These are phyloP conservation scores for Neurospora sublineolata DNA, from an alignment of 495 filamentous ascomycete genomes.

Conservation along the genomic window DNA sequence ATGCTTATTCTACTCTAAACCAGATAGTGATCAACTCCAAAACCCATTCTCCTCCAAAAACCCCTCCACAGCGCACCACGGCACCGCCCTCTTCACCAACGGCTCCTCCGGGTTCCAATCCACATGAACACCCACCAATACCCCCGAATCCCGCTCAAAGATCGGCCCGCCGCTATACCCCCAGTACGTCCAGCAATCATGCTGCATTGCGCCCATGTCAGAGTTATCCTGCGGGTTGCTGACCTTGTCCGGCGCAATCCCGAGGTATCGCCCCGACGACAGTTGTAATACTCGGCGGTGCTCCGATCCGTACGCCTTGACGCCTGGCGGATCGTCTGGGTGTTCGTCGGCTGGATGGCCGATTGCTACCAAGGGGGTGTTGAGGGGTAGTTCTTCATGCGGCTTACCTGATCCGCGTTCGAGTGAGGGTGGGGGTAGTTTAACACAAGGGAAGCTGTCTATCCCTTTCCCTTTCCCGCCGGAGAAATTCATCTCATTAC, in stretches of 20 bases:
- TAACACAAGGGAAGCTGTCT: neutral
- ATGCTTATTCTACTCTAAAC: neutral
- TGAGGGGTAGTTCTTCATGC: neutral
- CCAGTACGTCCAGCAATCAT: slow-evolving; percentile 46
- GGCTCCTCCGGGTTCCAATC: slow-evolving; percentile 35
- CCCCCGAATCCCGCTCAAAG: slow-evolving; percentile 17
- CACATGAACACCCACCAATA: slow-evolving; percentile 34
- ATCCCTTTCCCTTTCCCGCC: no score
- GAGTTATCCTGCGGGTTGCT: slow-evolving; percentile 34
- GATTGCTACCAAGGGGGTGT: slow-evolving; percentile 18
- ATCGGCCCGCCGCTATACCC: slow-evolving; percentile 38
- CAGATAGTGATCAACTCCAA: neutral
- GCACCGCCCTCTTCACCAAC: slow-evolving; percentile 34
- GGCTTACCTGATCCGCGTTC: neutral
- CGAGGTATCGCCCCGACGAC: slow-evolving; percentile 25
- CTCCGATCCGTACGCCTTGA: slow-evolving; percentile 25
- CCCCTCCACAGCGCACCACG: slow-evolving; percentile 21
- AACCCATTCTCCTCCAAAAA: slow-evolving; percentile 15
- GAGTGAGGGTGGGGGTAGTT: neutral
- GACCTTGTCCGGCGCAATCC: slow-evolving; percentile 17
- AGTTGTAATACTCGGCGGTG: slow-evolving; percentile 24
- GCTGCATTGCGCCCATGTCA: slow-evolving; percentile 38
- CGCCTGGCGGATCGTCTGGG: slow-evolving; percentile 10
- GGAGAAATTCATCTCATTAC: no score
- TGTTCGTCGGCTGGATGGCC: slow-evolving; percentile 38